Evolutionary conservation across 2,329 filamentous ascomycete species (phyloP), one percentile per base, ranked within the genome.

Genomic region (Aaosphaeria arxii): DNA sequence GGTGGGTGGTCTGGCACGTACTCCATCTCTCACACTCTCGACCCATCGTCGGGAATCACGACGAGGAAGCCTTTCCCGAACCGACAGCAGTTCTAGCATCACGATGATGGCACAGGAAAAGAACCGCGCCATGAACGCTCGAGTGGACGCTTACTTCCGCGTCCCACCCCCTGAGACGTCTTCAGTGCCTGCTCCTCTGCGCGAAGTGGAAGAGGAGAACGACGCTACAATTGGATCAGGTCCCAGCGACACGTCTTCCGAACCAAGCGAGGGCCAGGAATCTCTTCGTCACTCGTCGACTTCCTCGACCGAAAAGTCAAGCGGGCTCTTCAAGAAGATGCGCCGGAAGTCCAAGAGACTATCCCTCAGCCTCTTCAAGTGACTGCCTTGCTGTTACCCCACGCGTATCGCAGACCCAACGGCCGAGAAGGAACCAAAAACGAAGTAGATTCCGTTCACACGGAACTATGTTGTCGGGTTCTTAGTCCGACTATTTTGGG

Each of bases 1-100:
- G 30, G 57, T 70, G n/a, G 75, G 74, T 51, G 71, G 71, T 45
- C 64, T 71, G 36, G 72, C 66, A 13, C 69, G 64, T 42, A 57
- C 63, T 17, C 68, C 74, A 30, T 71, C 71, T n/a, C 62, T 69
- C 32, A 69, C 62, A 17, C 53, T 72, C 35, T 62, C 62, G 40
- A 60, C 62, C 43, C 60, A 69, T 17, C 67, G 70, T 31, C 67
- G 70, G 32, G 33, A 36, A n/a, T n/a, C n/a, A 9, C 33, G 33
- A 9, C 65, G 67, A 36, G 69, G 66, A 51, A 64, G 64, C 48
- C 61, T 72, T 47, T 55, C 65, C 30, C 58, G 69, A 45, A 62
- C 59, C 38, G 67, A 71, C 59, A 69, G 66, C 56, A 64, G 52
- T 51, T 65, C 60, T 13, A 70, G 67, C 50, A 62, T 69, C 24